phyloP scores from a whole-genome alignment of 108 stramenopile genomes.

The Chaetoceros tenuissimus region DNA sequence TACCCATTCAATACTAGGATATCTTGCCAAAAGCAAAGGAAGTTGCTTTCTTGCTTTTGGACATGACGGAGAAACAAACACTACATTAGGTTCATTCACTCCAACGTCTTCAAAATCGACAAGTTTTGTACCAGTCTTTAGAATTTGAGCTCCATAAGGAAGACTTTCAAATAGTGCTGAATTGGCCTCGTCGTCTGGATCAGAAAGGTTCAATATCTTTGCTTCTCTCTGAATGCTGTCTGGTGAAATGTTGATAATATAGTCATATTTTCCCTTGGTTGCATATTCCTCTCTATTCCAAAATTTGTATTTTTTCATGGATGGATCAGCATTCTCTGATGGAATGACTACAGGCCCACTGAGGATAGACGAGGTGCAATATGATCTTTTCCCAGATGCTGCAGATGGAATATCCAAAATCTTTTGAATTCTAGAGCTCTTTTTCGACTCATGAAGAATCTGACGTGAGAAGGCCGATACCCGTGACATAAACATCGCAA shows the following conservation, averaged over 20 bases:
- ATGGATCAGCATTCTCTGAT: slow-evolving; percentile 27
- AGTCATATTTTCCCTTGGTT: slow-evolving; percentile 26
- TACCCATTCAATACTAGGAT: slow-evolving; percentile 37
- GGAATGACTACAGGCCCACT: too few relatives aligned
- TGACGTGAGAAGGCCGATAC: too few relatives aligned
- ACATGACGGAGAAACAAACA: slow-evolving; percentile 26
- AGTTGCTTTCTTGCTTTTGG: slow-evolving; percentile 22
- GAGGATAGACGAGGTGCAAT: too few relatives aligned
- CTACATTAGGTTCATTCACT: slow-evolving; percentile 11
- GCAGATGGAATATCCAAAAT: too few relatives aligned
- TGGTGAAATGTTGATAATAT: slow-evolving; percentile 45
- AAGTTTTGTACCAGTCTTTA: background rate
- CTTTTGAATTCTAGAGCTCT: too few relatives aligned
- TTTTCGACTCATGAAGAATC: too few relatives aligned
- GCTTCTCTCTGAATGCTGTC: slow-evolving; percentile 43
- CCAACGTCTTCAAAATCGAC: background rate
- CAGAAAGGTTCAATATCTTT: background rate
- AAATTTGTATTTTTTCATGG: slow-evolving; percentile 40
- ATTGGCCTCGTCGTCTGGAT: background rate
- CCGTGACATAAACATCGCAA: too few relatives aligned
- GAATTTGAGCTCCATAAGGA: background rate
- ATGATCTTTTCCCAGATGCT: too few relatives aligned
- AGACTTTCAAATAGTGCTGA: background rate
- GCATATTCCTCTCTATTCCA: slow-evolving; percentile 56
- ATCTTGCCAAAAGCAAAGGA: slow-evolving; percentile 15